Evolutionary conservation across 768 basidiomycete genomes (phyloP).

Genomic region (Stropharia rugosoannulata): DNA sequence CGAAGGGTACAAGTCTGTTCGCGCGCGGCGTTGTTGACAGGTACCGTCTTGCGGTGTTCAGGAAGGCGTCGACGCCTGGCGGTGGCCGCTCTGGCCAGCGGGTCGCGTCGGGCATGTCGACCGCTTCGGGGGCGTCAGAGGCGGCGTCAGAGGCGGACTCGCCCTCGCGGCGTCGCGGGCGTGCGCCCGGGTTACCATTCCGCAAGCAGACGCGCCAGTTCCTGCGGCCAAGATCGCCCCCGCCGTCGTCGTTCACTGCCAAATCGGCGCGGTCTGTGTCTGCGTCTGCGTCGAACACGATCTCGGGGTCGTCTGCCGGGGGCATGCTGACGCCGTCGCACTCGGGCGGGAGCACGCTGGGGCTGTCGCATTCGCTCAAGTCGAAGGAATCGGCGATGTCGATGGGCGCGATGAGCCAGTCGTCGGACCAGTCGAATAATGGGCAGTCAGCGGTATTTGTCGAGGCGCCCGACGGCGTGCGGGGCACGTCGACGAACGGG

Average conservation of each 20-base stretch:
- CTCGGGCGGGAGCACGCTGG: conserved; percentile 42
- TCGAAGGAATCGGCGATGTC: conserved; percentile 80
- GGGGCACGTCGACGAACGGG: conserved; percentile 18
- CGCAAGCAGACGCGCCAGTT: conserved; percentile 73
- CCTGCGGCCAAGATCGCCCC: conserved; percentile 64
- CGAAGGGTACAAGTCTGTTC: conserved; percentile 78
- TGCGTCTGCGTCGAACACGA: conserved; percentile 40
- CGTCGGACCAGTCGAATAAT: conserved; percentile 68
- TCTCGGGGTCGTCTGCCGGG: conserved; percentile 39
- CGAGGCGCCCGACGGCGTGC: conserved; percentile 23
- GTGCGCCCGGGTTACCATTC: conserved; percentile 68
- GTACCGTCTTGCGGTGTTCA: conserved; percentile 82
- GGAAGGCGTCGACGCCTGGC: conserved; percentile 69
- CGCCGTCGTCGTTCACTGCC: conserved; percentile 45
- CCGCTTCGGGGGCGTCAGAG: conserved; percentile 48
- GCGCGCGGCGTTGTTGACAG: conserved; percentile 91
- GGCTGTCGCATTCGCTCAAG: conserved; percentile 67
- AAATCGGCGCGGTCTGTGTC: conserved; percentile 40
- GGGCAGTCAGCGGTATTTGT: conserved; percentile 42
- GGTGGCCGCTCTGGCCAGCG: conserved; percentile 31
- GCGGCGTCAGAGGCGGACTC: conserved; percentile 38
- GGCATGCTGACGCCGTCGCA: conserved; percentile 64
- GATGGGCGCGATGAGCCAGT: conserved; percentile 67
- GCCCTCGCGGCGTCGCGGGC: conserved; percentile 62
- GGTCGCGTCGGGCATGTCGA: conserved; percentile 59